Evolutionary conservation across 139 green algal species (phyloP).

Genomic region (Haematococcus sp.): DNA sequence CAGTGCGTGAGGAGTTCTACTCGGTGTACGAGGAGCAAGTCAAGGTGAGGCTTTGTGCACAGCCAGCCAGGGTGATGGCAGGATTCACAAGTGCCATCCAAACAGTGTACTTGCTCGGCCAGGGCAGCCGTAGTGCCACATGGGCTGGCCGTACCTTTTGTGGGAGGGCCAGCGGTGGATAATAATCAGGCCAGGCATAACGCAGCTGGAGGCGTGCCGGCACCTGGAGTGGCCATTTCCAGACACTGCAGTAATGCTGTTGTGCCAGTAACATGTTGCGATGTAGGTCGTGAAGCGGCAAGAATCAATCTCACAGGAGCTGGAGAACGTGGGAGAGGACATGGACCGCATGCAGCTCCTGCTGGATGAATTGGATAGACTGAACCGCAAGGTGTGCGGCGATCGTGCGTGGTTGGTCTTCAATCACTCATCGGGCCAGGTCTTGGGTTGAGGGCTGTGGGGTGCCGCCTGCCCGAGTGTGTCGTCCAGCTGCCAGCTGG

Average conservation of each 20-base stretch:
- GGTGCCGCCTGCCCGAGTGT: background rate
- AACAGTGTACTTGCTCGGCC: background rate
- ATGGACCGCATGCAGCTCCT: constrained; percentile 86
- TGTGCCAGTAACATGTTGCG: no score
- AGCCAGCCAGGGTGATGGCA: no score
- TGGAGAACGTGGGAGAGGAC: constrained; percentile 87
- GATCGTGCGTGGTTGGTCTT: constrained; percentile 8
- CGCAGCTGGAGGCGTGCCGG: no score
- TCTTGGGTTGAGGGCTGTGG: background rate
- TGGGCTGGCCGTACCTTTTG: no score
- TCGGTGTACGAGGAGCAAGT: constrained; percentile 76
- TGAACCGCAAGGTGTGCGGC: constrained; percentile 65
- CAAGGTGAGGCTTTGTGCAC: no score
- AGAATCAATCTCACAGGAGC: constrained; percentile 74
- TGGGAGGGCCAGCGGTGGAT: no score
- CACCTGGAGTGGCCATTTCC: no score
- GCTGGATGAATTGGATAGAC: constrained; percentile 87
- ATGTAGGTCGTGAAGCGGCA: constrained; percentile 53
- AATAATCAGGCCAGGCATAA: no score
- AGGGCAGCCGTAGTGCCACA: no score
- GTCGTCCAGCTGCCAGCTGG: no score
- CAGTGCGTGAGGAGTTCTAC: constrained; percentile 96
- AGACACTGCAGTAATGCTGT: no score
- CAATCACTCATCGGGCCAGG: background rate
- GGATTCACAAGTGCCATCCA: background rate